Evolutionary conservation across 441 rosid genomes (phyloP), one percentile per base, ranked within the genome.

Genomic region (Populus hybrid): DNA sequence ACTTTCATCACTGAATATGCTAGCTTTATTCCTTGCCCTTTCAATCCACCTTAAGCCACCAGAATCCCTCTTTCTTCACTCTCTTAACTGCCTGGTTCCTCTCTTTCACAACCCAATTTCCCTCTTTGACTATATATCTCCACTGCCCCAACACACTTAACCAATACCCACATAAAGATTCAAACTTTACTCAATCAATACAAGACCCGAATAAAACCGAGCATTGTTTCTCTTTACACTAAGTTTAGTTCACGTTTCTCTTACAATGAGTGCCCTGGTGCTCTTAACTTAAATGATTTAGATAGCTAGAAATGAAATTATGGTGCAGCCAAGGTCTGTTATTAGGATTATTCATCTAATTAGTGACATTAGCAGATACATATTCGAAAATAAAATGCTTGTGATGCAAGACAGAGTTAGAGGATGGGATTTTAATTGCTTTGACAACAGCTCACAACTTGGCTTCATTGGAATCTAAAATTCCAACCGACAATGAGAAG

Each of bases 1-100:
- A 32, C 34, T 4, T 32, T 34, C 35, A 34, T 34, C 35, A 34
- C 35, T 30, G 35, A 5, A 34, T 34, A 82, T 77, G 69, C 81
- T 68, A 74, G 74, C 28, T 83, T 81, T 12, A 82, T 90, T 79
- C 75, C 88, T 38, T 93, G 97, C 79, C 91, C 90, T 30, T 84
- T 83, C 85, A 90, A 91, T 71, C 84, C 98, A 94, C 75, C 89
- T 86, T 69, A 77, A 91, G 87, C 95, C 97, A 14, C 92, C 95
- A 0, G 90, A 88, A 24, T 76, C 90, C 24, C 98, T 95, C 26
- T 24, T 24, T 24, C 26, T 24, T 24, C 26, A 24, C 26, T 24
- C 26, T 24, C 26, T 24, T 24, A 24, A 24, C 64, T 94, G 97
- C 89, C 91, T 92, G 10, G 77, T 81, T 20, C 85, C 89, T 34